Percentiles rank a stretch among this genome's conserved stretches.
phyloP scores from a whole-genome alignment of 2,329 filamentous ascomycete species.

The Penicillium sp. region DNA sequence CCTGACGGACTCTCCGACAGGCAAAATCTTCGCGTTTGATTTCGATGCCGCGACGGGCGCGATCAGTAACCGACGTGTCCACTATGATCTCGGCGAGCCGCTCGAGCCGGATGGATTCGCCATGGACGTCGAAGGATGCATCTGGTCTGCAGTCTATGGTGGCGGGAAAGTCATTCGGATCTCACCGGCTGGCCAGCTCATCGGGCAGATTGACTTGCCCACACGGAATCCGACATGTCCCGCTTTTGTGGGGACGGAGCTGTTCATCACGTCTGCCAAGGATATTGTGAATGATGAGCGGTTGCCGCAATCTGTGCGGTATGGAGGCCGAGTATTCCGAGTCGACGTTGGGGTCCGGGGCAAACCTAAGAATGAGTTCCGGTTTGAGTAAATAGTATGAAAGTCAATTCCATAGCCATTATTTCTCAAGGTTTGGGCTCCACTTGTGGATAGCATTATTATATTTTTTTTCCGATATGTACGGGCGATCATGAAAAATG shows the following conservation, averaged over 20 bases:
- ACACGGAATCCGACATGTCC: constrained; percentile 80
- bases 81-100: constrained; percentile 67
- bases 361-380: constrained; percentile 64
- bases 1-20: constrained; percentile 75
- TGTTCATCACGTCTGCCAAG: constrained; percentile 80
- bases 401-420: neutral
- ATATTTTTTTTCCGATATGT: neutral
- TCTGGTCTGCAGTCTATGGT: constrained; percentile 88
- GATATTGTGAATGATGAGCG: constrained; percentile 62
- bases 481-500: neutral
- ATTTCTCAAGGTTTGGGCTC: neutral
- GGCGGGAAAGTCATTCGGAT: constrained; percentile 74
- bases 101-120: constrained; percentile 80
- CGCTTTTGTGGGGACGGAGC: constrained; percentile 70
- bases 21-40: constrained; percentile 72
- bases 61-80: constrained; percentile 68
- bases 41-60: constrained; percentile 65
- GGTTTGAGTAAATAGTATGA: constrained; percentile 36
- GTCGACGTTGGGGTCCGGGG: constrained; percentile 75
- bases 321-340: constrained; percentile 71
- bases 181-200: constrained; percentile 65
- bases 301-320: constrained; percentile 61
- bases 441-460: neutral
- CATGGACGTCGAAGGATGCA: constrained; percentile 77
- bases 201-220: constrained; percentile 74